Evolutionary conservation across 129 eudicot genomes (phyloP).

Genomic region (Centaurea solstitialis): DNA sequence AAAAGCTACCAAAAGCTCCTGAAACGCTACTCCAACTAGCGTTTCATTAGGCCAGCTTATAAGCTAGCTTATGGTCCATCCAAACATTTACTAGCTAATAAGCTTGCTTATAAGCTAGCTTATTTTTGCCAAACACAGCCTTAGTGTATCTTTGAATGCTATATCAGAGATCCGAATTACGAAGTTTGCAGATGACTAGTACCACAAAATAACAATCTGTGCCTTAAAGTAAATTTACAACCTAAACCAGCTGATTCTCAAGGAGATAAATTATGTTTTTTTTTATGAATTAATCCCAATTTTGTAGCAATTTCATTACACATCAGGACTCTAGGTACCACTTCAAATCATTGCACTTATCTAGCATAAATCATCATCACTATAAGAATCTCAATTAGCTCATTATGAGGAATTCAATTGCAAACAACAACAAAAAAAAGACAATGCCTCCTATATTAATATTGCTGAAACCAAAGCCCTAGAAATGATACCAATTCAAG

Average conservation of each 20-base stretch:
- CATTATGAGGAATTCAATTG: background rate
- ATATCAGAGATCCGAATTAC: background rate
- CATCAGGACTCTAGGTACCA: background rate
- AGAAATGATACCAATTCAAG: background rate
- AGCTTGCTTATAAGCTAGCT: no score
- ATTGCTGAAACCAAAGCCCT: background rate
- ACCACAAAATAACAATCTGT: background rate
- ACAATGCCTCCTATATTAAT: background rate
- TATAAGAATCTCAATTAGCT: background rate
- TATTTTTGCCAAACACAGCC: no score
- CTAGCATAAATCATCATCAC: background rate
- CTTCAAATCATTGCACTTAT: background rate
- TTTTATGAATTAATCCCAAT: background rate
- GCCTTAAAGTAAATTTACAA: background rate
- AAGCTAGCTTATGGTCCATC: no score
- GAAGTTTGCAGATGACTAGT: background rate
- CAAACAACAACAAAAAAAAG: background rate
- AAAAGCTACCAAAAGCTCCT: no score
- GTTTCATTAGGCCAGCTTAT: no score
- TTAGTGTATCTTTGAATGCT: background rate
- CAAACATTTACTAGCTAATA: no score
- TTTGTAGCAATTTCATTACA: background rate
- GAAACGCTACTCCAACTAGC: no score
- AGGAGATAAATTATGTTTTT: background rate
- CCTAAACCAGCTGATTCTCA: background rate